Evolutionary conservation across 768 basidiomycete species (phyloP).

Genomic region (Suillus discolor): DNA sequence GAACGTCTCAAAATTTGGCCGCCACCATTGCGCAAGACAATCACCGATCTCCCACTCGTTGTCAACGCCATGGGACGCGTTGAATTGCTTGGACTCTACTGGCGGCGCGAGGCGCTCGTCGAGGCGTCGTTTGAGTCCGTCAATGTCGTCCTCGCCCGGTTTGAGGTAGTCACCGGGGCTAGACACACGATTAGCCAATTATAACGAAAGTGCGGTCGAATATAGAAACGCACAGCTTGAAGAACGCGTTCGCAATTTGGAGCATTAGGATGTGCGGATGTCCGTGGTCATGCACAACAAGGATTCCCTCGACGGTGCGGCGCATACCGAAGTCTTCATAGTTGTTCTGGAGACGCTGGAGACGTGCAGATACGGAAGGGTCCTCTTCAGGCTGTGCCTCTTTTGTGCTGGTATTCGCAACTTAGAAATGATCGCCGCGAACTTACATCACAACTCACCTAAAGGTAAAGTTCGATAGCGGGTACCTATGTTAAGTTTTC

Average conservation of each 20-base stretch:
- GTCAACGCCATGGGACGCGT: constrained; percentile 72
- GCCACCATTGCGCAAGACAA: constrained; percentile 97
- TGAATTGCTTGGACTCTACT: constrained; percentile 71
- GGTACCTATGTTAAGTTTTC: constrained; percentile 54
- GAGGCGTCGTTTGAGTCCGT: constrained; percentile 86
- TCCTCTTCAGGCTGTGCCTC: constrained; percentile 98
- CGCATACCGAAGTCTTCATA: constrained; percentile 98
- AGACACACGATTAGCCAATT: background rate
- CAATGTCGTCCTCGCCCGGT: constrained; percentile 91
- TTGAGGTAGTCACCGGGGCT: constrained; percentile 99
- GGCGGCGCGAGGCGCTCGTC: constrained; percentile 89
- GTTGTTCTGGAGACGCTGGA: constrained; percentile 93
- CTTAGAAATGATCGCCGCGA: constrained; percentile 6
- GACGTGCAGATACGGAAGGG: constrained; percentile 90
- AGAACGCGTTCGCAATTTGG: constrained; percentile 98
- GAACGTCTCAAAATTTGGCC: constrained; percentile 98
- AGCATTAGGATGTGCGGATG: constrained; percentile 98
- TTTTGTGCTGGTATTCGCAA: constrained; percentile 65
- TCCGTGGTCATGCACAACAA: constrained; percentile 92
- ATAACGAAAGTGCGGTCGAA: background rate
- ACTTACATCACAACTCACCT: constrained; percentile 47
- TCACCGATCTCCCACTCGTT: constrained; percentile 97
- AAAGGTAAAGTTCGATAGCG: constrained; percentile 90
- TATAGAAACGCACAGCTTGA: constrained; percentile 80
- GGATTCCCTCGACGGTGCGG: constrained; percentile 80